Conservation (phyloP, 1,284 basidiomycete species). For the Heterobasidion occidentale region DNA sequence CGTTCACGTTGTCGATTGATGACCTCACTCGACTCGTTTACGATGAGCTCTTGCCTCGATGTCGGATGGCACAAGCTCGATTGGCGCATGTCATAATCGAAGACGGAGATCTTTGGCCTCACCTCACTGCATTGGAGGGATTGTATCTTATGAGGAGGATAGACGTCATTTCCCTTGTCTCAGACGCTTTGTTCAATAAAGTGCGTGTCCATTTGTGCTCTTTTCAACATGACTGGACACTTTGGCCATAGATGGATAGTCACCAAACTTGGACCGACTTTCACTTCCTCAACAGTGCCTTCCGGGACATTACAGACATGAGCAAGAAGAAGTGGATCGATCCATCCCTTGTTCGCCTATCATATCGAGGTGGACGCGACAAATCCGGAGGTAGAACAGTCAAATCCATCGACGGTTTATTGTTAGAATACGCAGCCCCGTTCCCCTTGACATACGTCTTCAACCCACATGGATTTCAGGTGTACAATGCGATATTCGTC, state of each 20-base stretch:
- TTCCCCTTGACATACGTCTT: constrained; percentile 81
- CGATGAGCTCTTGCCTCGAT: constrained; percentile 55
- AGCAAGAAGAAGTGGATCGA: constrained; percentile 53
- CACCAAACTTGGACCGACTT: constrained; percentile 73
- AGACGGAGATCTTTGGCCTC: constrained; percentile 63
- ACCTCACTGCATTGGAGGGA: constrained; percentile 68
- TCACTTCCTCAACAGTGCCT: constrained; percentile 75
- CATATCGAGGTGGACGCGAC: constrained; percentile 44
- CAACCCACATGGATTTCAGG: constrained; percentile 46
- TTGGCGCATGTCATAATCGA: constrained; percentile 56
- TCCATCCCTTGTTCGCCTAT: constrained; percentile 65
- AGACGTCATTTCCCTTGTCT: constrained; percentile 66
- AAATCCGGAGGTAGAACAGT: constrained; percentile 40
- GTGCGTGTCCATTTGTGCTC: constrained; percentile 28
- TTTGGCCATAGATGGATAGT: constrained; percentile 52
- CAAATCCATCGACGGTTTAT: constrained; percentile 56
- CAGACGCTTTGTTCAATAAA: constrained; percentile 64
- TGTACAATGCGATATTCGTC: constrained; percentile 68
- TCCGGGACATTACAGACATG: constrained; percentile 58
- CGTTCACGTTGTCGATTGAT: constrained; percentile 37
- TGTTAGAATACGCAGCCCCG: constrained; percentile 70
- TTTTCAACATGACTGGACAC: not conserved
- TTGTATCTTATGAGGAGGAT: constrained; percentile 68
- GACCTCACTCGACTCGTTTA: constrained; percentile 54
- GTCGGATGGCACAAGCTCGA: constrained; percentile 43